Conservation (phyloP, 768 basidiomycete genomes). For the Infundibulicybe gibba region DNA sequence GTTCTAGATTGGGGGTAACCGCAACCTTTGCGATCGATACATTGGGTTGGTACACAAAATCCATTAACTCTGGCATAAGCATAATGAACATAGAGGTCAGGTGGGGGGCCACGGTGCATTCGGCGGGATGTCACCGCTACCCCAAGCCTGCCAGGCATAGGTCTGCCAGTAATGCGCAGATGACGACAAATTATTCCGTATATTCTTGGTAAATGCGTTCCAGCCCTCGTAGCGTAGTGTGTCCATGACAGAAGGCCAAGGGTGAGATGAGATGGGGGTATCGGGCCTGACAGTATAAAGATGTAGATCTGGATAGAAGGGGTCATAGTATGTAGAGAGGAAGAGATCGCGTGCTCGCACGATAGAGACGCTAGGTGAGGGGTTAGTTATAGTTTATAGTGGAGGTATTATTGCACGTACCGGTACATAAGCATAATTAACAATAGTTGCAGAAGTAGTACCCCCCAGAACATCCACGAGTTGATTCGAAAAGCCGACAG, state of each 20-base stretch:
- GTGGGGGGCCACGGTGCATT: conserved; percentile 36
- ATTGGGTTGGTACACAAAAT: too few relatives aligned
- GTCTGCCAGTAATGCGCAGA: conserved; percentile 29
- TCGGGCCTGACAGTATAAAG: conserved; percentile 44
- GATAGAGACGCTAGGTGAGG: conserved; percentile 36
- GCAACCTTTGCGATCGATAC: too few relatives aligned
- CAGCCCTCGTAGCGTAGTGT: conserved; percentile 38
- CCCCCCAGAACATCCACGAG: conserved; percentile 27
- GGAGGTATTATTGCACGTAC: conserved; percentile 28
- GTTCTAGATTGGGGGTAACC: too few relatives aligned
- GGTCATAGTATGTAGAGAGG: conserved; percentile 75
- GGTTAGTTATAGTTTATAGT: conserved; percentile 5
- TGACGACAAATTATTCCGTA: conserved; percentile 31
- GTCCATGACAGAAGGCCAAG: conserved; percentile 29
- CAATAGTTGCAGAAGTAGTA: conserved; percentile 39
- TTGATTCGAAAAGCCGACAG: conserved; percentile 19
- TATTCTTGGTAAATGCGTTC: conserved; percentile 29
- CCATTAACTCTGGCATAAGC: too few relatives aligned
- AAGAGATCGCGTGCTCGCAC: conserved; percentile 52
- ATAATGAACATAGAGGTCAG: conserved; percentile 9
- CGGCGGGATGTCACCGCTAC: conserved; percentile 22
- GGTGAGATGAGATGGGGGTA: conserved; percentile 27
- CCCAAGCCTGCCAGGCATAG: conserved; percentile 43
- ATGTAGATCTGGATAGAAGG: conserved; percentile 71
- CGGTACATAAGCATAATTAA: conserved; percentile 53